These are phyloP conservation scores for Saturnispora diversa DNA, from an alignment of 805 yeast genomes.

Conservation along the genomic window DNA sequence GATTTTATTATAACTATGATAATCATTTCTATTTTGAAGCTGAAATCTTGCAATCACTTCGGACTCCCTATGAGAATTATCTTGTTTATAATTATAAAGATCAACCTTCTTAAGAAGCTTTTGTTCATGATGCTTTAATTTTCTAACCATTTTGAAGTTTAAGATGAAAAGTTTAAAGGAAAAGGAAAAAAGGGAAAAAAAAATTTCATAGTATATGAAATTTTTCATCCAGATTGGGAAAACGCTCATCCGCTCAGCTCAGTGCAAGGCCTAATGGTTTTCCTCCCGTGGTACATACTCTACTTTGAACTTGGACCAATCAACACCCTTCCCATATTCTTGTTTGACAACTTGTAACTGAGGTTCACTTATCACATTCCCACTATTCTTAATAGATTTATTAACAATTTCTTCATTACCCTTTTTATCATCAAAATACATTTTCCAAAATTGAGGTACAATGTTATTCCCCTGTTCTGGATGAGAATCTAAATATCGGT, in stretches of 20 bases:
- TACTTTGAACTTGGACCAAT: constrained; percentile 2
- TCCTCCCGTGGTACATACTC: background rate
- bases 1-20: constrained; percentile 84
- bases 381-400: background rate
- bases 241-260: too few species aligned
- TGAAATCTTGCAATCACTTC: constrained; percentile 94
- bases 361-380: too few species aligned
- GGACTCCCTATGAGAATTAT: constrained; percentile 90
- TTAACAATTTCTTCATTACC: background rate
- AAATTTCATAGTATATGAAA: too few species aligned
- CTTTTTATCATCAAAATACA: constrained; percentile 3
- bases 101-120: constrained; percentile 92
- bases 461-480: background rate
- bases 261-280: too few species aligned
- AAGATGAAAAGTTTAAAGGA: background rate
- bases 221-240: too few species aligned
- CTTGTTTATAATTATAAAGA: constrained; percentile 96
- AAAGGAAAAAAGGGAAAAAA: constrained; percentile 7
- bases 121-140: constrained; percentile 90
- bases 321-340: too few species aligned
- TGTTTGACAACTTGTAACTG: too few species aligned
- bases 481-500: background rate
- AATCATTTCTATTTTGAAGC: constrained; percentile 90
- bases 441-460: constrained; percentile 8
- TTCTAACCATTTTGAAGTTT: constrained; percentile 58